phyloP scores from a whole-genome alignment of 192 early-diverging fungal species.

The Podila epicladia region DNA sequence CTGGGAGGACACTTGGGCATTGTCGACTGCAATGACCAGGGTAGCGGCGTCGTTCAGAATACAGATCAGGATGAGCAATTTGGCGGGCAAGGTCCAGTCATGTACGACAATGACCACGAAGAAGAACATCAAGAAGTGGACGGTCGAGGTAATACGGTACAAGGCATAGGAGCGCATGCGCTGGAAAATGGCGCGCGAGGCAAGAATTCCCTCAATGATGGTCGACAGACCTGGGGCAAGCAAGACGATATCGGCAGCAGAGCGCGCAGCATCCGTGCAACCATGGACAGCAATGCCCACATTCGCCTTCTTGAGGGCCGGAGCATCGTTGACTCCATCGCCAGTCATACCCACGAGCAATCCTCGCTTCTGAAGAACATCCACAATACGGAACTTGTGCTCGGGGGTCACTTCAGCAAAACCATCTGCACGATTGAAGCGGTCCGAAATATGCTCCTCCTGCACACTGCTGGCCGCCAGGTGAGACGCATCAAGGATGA shows the following conservation, averaged over 20 bases:
- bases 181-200: slow-evolving; percentile 78
- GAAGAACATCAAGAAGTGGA: slow-evolving; percentile 84
- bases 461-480: slow-evolving; percentile 55
- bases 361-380: slow-evolving; percentile 70
- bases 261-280: slow-evolving; percentile 80
- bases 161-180: slow-evolving; percentile 76
- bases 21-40: slow-evolving; percentile 80
- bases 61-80: slow-evolving; percentile 73
- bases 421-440: slow-evolving; percentile 71
- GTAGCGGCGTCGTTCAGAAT: slow-evolving; percentile 77
- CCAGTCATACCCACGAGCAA: slow-evolving; percentile 78
- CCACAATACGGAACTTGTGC: slow-evolving; percentile 82
- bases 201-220: slow-evolving; percentile 79
- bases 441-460: slow-evolving; percentile 65
- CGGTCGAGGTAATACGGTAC: slow-evolving; percentile 81
- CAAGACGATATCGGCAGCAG: slow-evolving; percentile 82
- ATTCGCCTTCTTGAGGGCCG: slow-evolving; percentile 83
- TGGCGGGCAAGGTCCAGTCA: slow-evolving; percentile 74
- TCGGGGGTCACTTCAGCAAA: slow-evolving; percentile 84
- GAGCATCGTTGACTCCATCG: slow-evolving; percentile 88
- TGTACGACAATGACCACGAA: slow-evolving; percentile 73
- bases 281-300: slow-evolving; percentile 84
- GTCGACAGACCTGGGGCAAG: slow-evolving; percentile 73
- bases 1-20: slow-evolving; percentile 65
- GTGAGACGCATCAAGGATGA: slow-evolving; percentile 71